A percentile compares a stretch with the other conserved stretches of the same genome.
These are phyloP conservation scores for Penicillium hesseltinei DNA, from an alignment of 2,329 filamentous ascomycete species.

Conservation along the genomic window DNA sequence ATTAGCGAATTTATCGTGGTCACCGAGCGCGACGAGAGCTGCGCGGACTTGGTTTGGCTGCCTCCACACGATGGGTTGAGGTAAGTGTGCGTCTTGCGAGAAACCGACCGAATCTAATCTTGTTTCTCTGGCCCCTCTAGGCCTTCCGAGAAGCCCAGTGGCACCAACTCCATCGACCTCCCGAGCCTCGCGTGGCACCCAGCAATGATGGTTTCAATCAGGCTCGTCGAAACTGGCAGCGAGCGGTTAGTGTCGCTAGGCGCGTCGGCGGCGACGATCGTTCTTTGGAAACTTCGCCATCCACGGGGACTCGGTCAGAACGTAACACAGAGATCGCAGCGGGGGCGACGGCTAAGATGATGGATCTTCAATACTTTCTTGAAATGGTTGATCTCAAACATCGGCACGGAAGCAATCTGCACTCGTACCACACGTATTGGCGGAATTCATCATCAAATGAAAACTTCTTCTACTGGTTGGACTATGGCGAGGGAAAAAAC, in stretches of 20 bases:
- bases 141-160: slow-evolving; percentile 58
- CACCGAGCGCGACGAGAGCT: slow-evolving; percentile 72
- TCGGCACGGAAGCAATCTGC: slow-evolving; percentile 78
- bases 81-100: slow-evolving; percentile 40
- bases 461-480: slow-evolving; percentile 94
- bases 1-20: slow-evolving; percentile 71
- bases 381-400: slow-evolving; percentile 87
- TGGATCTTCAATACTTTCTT: slow-evolving; percentile 81
- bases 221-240: slow-evolving; percentile 72
- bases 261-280: slow-evolving; percentile 63
- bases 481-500: slow-evolving; percentile 71
- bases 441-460: slow-evolving; percentile 72
- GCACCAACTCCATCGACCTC: slow-evolving; percentile 46
- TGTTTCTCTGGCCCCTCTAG: slow-evolving; percentile 25
- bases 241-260: slow-evolving; percentile 66
- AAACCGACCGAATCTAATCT: not conserved
- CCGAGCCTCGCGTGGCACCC: slow-evolving; percentile 15
- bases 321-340: slow-evolving; percentile 51
- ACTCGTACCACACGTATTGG: slow-evolving; percentile 82
- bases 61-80: slow-evolving; percentile 69
- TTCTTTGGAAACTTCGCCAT: not conserved
- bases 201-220: slow-evolving; percentile 29
- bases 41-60: slow-evolving; percentile 64
- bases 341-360: slow-evolving; percentile 68
- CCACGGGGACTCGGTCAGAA: slow-evolving; percentile 36